Base-by-base conservation (phyloP, 768 basidiomycete species). In the Leccinum variicolor region DNA sequence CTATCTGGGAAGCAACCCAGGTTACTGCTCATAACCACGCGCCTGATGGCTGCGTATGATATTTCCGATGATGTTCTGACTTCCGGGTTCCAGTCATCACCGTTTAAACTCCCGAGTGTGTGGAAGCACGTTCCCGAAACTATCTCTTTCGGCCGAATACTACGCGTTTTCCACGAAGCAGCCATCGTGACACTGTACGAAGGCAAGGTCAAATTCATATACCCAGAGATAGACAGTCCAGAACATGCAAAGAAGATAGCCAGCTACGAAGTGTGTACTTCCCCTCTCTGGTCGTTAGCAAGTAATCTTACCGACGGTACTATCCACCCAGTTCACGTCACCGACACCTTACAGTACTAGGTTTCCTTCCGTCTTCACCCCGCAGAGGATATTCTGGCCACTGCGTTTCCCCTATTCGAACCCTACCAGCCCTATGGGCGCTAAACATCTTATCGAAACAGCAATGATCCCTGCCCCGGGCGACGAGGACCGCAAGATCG, bases 341-440 rank as follows among this genome's bases (percentile, higher is more conserved):
- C 31, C 51, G 8, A 62, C 51, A 10, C 62, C 62, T 4, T 58
- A 66, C 29, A 65, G 59, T 41, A 61, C 54, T 28, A 61, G 58
- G 45, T 50, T 36, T 26, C 69, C 69, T 0, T 45, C 69, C 1
- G 60, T 70, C 5, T 64, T 72, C 36, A 59, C 66, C 6, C 54
- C 69, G 0, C 64, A 71, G n/a, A 64, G 69, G 8, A 65, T 73
- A 56, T 71, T 71, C 47, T 73, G 71, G 69, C 60, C 60, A 2
- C 33, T 66, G 6, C 56, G 59, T 49, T 52, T 71, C 15, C 59
- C 64, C 1, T 50, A 50, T 15, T 53, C 58, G 2, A 39, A 46
- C 2, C 41, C 62, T 10, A 25, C 29, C 17, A 39, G 36, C 11
- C 50, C 50, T 1, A n/a, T 28, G 10, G 57, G 61, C 6, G 56